Base-by-base conservation (phyloP, 2,329 filamentous ascomycete species). In the Helotiales sp. region DNA sequence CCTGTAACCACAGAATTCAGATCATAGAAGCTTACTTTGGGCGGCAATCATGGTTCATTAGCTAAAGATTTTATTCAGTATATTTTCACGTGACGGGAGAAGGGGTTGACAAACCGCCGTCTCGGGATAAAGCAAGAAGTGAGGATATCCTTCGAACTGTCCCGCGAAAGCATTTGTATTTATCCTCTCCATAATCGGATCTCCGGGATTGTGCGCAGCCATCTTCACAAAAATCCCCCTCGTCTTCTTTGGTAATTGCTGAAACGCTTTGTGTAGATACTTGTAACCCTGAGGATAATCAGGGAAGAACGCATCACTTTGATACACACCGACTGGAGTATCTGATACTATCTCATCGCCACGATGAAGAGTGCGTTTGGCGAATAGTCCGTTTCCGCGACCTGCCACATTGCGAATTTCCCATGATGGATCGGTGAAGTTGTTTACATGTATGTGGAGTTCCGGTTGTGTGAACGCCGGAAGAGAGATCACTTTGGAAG, bases 21-120 rank as follows among this genome's bases (percentile, higher is more conserved):
- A 20, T 26, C 1, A 32, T 15, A 30, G 20, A 49, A 28, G 75
- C 77, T 45, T 75, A 77, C 69, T 81, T 82, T 24, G 80, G 80
- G n/a, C 76, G 75, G 65, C 80, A 82, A 63, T 79, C 80, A 68
- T 82, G 80, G 65, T 82, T 82, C 63, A 82, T 72, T 2, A 79
- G 74, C 45, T 80, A 78, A 7, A 32, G 43, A 43, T 17, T 28
- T 28, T 20, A 6, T 54, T 70, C 52, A 69, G 65, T 63, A 45
- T 6, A 17, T 22, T 13, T 15, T 34, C 55, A 61, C 15, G 32
- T 37, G 52, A 32, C 17, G 47, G 2, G 7, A 40, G 2, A 3
- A 49, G 30, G 28, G 8, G 4, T 40, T 37, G 24, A 67, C 73
- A 57, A 60, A 75, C 73, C 49, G 74, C 72, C 13, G 73, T 74